These are phyloP conservation scores for Galeopsis tetrahit DNA, from an alignment of 257 asterid species.

Conservation along the genomic window DNA sequence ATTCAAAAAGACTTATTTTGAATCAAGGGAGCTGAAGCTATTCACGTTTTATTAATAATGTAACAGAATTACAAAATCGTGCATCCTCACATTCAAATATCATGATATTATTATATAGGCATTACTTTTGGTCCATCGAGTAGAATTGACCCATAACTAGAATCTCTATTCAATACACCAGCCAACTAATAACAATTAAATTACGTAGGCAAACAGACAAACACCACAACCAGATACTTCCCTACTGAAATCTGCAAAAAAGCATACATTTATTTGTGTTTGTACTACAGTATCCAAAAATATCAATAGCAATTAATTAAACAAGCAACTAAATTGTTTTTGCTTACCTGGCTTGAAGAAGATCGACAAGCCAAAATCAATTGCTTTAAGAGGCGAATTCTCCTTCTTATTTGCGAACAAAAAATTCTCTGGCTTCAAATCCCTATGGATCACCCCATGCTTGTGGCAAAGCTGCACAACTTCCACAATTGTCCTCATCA, in stretches of 20 bases:
- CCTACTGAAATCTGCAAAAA: slow-evolving; percentile 23
- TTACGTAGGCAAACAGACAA: slow-evolving; percentile 3
- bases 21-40: slow-evolving; percentile 24
- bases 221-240: slow-evolving; percentile 16
- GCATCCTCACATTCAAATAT: slow-evolving; percentile 15
- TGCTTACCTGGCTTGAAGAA: slow-evolving; percentile 88
- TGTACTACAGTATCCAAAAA: slow-evolving; percentile 17
- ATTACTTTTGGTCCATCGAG: slow-evolving; percentile 8
- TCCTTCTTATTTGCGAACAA: slow-evolving; percentile 89
- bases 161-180: slow-evolving; percentile 14
- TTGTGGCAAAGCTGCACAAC: slow-evolving; percentile 92
- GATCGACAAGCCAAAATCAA: slow-evolving; percentile 89
- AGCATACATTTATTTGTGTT: neutral
- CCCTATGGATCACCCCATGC: slow-evolving; percentile 93
- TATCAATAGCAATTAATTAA: slow-evolving; percentile 1
- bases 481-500: slow-evolving; percentile 78
- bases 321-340: neutral
- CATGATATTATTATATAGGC: neutral
- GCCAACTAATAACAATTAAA: slow-evolving; percentile 19
- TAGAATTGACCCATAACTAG: slow-evolving; percentile 10
- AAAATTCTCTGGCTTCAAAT: slow-evolving; percentile 91
- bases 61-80: neutral
- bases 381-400: slow-evolving; percentile 94
- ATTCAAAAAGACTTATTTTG: neutral
- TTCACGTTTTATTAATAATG: neutral